These are phyloP conservation scores for Arthrobotrys entomopaga DNA, from an alignment of 2,329 filamentous ascomycete genomes.

Conservation along the genomic window DNA sequence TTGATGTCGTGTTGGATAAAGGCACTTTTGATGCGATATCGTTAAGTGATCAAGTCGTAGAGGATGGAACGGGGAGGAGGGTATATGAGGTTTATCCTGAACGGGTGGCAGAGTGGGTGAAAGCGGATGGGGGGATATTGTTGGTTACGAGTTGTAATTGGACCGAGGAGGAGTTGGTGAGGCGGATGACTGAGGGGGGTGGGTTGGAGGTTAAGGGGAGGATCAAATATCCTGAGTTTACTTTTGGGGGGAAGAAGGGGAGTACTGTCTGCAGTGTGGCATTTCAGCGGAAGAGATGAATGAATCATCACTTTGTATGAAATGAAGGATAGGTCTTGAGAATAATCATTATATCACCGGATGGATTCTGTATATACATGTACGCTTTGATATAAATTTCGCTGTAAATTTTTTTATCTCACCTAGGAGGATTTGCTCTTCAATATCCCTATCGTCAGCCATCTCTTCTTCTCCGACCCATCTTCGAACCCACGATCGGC, in stretches of 20 bases:
- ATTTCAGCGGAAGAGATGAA: constrained; percentile 69
- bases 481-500: constrained; percentile 72
- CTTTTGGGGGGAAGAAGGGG: constrained; percentile 87
- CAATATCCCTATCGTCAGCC: constrained; percentile 72
- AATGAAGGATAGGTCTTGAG: no score
- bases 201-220: constrained; percentile 69
- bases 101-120: constrained; percentile 75
- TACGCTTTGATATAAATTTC: constrained; percentile 27
- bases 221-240: constrained; percentile 85
- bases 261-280: constrained; percentile 89
- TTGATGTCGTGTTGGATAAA: constrained; percentile 95
- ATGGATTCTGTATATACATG: not conserved
- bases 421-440: constrained; percentile 57
- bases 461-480: constrained; percentile 72
- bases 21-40: constrained; percentile 97
- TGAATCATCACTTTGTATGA: no score
- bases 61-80: constrained; percentile 67
- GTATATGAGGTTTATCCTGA: constrained; percentile 79
- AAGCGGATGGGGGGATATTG: constrained; percentile 73
- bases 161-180: constrained; percentile 85
- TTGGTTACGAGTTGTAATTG: constrained; percentile 97
- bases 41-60: constrained; percentile 70
- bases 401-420: constrained; percentile 14
- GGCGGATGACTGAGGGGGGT: constrained; percentile 74
- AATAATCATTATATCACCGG: not conserved